phyloP scores from a whole-genome alignment of 2,329 filamentous ascomycete species.

The Chlorencoelia australis region DNA sequence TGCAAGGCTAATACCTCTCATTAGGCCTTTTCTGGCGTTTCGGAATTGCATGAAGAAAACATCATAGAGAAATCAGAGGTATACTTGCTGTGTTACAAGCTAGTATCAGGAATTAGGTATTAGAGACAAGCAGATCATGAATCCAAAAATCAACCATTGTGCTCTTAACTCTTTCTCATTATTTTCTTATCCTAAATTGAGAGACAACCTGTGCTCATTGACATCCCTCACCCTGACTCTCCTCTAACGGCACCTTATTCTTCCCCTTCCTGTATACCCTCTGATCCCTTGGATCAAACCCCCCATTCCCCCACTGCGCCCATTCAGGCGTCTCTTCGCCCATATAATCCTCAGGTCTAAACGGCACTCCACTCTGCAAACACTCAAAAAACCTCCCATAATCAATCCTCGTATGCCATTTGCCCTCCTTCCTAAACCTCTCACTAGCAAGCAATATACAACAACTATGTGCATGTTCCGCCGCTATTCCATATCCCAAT shows the following conservation, averaged over 20 bases:
- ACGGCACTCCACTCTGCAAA: conserved; percentile 59
- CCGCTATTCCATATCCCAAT: conserved; percentile 79
- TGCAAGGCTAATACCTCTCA: too few relatives aligned
- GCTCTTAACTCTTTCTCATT: too few relatives aligned
- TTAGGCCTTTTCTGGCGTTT: too few relatives aligned
- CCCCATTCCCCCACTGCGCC: conserved; percentile 90
- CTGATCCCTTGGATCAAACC: conserved; percentile 84
- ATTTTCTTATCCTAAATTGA: too few relatives aligned
- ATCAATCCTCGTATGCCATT: conserved; percentile 88
- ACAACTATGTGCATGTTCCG: conserved; percentile 91
- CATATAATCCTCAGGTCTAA: conserved; percentile 86
- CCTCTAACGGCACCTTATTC: conserved; percentile 22
- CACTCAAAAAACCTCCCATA: conserved; percentile 82
- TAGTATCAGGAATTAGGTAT: too few relatives aligned
- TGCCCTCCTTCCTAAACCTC: conserved; percentile 64
- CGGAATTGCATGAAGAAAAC: too few relatives aligned
- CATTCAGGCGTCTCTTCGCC: conserved; percentile 77
- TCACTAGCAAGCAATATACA: conserved; percentile 80
- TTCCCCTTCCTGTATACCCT: conserved; percentile 81
- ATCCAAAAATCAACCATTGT: too few relatives aligned
- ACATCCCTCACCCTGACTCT: conserved; percentile 12
- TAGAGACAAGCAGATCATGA: too few relatives aligned
- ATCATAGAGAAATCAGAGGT: too few relatives aligned
- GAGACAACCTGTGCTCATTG: too few relatives aligned
- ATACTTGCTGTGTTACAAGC: too few relatives aligned